A percentile compares a stretch with the other conserved stretches of the same genome.
Conservation (phyloP, 129 eudicot genomes). For the Flaveria robusta region DNA sequence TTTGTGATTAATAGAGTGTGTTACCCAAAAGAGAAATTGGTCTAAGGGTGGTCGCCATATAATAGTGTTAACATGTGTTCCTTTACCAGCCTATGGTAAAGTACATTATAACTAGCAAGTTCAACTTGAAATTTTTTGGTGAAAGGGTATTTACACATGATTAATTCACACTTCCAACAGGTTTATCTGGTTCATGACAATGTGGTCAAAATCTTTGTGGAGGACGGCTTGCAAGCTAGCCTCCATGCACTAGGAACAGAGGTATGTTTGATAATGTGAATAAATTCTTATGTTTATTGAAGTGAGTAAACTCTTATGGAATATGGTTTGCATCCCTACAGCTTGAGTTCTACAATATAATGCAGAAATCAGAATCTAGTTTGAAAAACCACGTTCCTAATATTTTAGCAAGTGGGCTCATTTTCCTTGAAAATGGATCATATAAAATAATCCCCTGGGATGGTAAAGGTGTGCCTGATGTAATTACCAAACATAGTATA, state of each 20-base stretch:
- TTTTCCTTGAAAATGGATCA: constrained; percentile 50
- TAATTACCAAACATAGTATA: constrained; percentile 40
- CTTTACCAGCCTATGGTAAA: neutral
- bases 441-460: constrained; percentile 69
- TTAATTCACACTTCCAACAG: constrained; percentile 38
- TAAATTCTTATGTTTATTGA: constrained; percentile 25
- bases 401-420: constrained; percentile 76
- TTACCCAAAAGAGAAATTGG: neutral
- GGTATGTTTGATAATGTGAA: constrained; percentile 43
- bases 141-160: constrained; percentile 6
- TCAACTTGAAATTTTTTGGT: neutral
- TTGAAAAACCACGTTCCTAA: constrained; percentile 63
- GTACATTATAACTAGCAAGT: constrained; percentile 11
- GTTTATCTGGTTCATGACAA: constrained; percentile 76
- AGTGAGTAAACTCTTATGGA: constrained; percentile 18
- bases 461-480: constrained; percentile 76
- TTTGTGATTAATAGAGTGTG: neutral
- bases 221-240: constrained; percentile 86
- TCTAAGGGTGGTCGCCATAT: neutral
- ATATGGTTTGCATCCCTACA: constrained; percentile 36
- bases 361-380: constrained; percentile 44
- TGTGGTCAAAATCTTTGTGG: constrained; percentile 85
- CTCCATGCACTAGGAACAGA: constrained; percentile 88
- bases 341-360: constrained; percentile 76
- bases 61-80: neutral